phyloP scores from a whole-genome alignment of 495 filamentous ascomycete species.

The Achaetomiella virescens region DNA sequence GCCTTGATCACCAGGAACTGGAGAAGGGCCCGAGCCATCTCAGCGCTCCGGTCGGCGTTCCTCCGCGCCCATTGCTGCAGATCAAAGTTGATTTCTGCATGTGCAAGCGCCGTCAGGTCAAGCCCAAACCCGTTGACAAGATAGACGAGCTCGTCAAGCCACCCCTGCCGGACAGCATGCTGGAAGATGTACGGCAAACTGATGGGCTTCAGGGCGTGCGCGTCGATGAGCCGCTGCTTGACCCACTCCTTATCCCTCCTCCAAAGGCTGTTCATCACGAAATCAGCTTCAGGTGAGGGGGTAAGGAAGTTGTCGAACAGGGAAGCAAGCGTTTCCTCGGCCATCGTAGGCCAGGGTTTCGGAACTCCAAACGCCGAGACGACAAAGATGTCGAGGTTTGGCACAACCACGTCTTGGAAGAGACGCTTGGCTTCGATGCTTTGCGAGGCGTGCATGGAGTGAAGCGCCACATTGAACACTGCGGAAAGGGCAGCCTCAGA shows the following conservation, averaged over 20 bases:
- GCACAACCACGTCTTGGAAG: constrained; percentile 60
- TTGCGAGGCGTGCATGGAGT: constrained; percentile 57
- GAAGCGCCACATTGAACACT: constrained; percentile 69
- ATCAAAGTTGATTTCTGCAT: constrained; percentile 72
- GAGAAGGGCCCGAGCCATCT: constrained; percentile 58
- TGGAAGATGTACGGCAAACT: constrained; percentile 77
- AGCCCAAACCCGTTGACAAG: constrained; percentile 75
- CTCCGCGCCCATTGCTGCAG: constrained; percentile 74
- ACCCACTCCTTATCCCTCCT: constrained; percentile 80
- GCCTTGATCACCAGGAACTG: constrained; percentile 79
- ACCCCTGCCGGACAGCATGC: constrained; percentile 66
- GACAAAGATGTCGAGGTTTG: constrained; percentile 68
- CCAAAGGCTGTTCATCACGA: constrained; percentile 86
- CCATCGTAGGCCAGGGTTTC: constrained; percentile 49
- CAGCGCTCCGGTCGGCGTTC: constrained; percentile 50
- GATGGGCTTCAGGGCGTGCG: constrained; percentile 68
- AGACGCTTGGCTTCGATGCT: constrained; percentile 60
- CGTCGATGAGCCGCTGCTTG: constrained; percentile 66
- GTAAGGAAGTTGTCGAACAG: constrained; percentile 48
- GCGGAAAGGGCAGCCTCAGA: constrained; percentile 80
- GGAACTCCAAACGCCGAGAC: constrained; percentile 65
- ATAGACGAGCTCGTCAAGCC: constrained; percentile 73
- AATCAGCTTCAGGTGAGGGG: constrained; percentile 56
- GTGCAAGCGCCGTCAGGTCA: constrained; percentile 84
- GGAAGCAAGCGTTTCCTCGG: constrained; percentile 48